phyloP scores from a whole-genome alignment of 306 rosid genomes.

The Citrullus amarus region DNA sequence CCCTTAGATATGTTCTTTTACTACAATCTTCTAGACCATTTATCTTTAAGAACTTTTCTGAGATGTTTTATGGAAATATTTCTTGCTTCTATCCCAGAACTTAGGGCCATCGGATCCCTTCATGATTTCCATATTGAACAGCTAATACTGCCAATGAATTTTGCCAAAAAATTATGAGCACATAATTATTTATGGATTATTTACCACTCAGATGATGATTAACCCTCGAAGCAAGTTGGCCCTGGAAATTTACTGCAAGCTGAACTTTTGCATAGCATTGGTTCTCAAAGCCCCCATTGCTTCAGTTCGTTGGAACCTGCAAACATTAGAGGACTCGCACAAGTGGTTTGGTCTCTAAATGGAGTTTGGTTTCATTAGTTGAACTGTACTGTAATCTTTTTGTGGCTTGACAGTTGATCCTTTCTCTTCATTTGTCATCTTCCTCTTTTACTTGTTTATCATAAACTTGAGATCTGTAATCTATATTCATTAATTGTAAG shows the following conservation, averaged over 20 bases:
- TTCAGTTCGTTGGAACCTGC: neutral
- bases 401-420: conserved; percentile 2
- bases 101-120: no score
- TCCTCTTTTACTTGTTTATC: neutral
- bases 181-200: neutral
- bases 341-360: neutral
- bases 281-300: neutral
- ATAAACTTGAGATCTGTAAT: conserved; percentile 5
- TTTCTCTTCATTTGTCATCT: neutral
- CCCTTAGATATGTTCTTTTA: no score
- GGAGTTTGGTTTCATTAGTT: neutral
- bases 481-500: conserved; percentile 3
- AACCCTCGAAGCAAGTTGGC: neutral
- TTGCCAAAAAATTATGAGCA: neutral
- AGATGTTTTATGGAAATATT: no score
- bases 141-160: neutral
- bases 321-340: neutral
- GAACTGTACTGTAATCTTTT: conserved; percentile 3
- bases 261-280: neutral
- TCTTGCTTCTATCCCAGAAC: no score
- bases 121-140: no score
- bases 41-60: no score
- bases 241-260: neutral
- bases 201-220: conserved; percentile 4
- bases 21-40: no score